Percentiles rank a stretch among this genome's conserved stretches.
Conservation (phyloP, 805 yeast genomes). For the Metschnikowia dekortorum region DNA sequence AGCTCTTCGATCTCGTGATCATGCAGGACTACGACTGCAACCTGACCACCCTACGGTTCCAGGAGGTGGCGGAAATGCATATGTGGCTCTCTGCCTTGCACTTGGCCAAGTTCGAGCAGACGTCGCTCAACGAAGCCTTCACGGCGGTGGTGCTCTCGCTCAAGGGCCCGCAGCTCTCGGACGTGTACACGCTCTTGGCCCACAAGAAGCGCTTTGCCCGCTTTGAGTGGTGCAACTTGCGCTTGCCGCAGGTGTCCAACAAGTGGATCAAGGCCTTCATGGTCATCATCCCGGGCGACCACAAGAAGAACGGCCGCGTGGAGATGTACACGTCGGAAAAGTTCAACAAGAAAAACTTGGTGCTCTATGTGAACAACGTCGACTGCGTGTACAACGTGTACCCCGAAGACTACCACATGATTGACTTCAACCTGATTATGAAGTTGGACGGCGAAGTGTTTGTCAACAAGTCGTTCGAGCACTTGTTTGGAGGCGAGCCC, state of each 20-base stretch:
- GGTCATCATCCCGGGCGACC: slow-evolving; percentile 44
- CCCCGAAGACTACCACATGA: slow-evolving; percentile 54
- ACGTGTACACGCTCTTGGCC: slow-evolving; percentile 54
- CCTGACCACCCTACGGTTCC: slow-evolving; percentile 23
- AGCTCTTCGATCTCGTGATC: slow-evolving; percentile 20
- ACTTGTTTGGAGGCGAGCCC: slow-evolving; percentile 23
- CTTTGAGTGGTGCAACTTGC: slow-evolving; percentile 59
- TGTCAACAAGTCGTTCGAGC: slow-evolving; percentile 39
- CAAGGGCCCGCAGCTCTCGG: slow-evolving; percentile 53
- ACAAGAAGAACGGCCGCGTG: slow-evolving; percentile 46
- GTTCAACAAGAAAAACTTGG: slow-evolving; percentile 46
- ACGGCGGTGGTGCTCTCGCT: slow-evolving; percentile 61
- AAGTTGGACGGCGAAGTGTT: slow-evolving; percentile 52
- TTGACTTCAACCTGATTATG: slow-evolving; percentile 54
- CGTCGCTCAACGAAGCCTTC: slow-evolving; percentile 55
- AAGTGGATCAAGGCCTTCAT: slow-evolving; percentile 57
- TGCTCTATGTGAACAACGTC: slow-evolving; percentile 45
- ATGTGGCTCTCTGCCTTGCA: slow-evolving; percentile 47
- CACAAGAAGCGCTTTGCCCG: slow-evolving; percentile 43
- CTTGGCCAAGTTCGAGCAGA: slow-evolving; percentile 54
- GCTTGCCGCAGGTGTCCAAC: slow-evolving; percentile 54
- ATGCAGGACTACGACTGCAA: slow-evolving; percentile 27
- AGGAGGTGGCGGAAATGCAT: slow-evolving; percentile 18
- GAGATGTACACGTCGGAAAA: slow-evolving; percentile 50
- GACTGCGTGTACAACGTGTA: slow-evolving; percentile 51